Conservation (phyloP, 768 basidiomycete genomes). For the Termitomyces titanicus region DNA sequence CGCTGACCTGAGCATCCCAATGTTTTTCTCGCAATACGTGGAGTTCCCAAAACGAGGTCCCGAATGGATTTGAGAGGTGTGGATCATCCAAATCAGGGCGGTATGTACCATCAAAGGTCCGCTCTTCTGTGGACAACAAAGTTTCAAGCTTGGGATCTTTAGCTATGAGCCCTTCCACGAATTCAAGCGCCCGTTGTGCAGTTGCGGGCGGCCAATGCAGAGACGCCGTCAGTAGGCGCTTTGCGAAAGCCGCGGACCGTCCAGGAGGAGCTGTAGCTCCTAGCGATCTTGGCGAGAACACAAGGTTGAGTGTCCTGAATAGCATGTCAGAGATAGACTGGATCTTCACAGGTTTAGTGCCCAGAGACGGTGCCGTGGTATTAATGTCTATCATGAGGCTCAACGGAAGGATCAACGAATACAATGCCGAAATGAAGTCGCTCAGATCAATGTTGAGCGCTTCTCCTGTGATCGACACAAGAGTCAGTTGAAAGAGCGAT, state of each 20-base stretch:
- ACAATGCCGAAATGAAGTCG: slow-evolving; percentile 85
- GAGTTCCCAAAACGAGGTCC: slow-evolving; percentile 85
- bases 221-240: slow-evolving; percentile 80
- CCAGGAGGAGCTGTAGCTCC: slow-evolving; percentile 55
- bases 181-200: slow-evolving; percentile 66
- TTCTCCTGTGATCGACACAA: slow-evolving; percentile 58
- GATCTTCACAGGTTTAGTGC: slow-evolving; percentile 23
- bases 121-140: slow-evolving; percentile 83
- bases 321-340: slow-evolving; percentile 62
- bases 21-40: slow-evolving; percentile 56
- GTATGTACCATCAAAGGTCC: slow-evolving; percentile 81
- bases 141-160: slow-evolving; percentile 81
- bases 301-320: slow-evolving; percentile 79
- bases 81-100: slow-evolving; percentile 87
- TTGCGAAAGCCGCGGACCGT: slow-evolving; percentile 89
- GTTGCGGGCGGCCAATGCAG: slow-evolving; percentile 75
- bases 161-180: slow-evolving; percentile 67
- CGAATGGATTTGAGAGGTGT: slow-evolving; percentile 76
- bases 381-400: slow-evolving; percentile 67
- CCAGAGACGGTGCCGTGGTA: slow-evolving; percentile 30
- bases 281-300: slow-evolving; percentile 72
- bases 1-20: slow-evolving; percentile 65
- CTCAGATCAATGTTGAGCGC: slow-evolving; percentile 94
- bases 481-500: not conserved
- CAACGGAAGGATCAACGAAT: slow-evolving; percentile 75